phyloP scores from a whole-genome alignment of 208 protist genomes.

The Acanthamoeba lenticulata region DNA sequence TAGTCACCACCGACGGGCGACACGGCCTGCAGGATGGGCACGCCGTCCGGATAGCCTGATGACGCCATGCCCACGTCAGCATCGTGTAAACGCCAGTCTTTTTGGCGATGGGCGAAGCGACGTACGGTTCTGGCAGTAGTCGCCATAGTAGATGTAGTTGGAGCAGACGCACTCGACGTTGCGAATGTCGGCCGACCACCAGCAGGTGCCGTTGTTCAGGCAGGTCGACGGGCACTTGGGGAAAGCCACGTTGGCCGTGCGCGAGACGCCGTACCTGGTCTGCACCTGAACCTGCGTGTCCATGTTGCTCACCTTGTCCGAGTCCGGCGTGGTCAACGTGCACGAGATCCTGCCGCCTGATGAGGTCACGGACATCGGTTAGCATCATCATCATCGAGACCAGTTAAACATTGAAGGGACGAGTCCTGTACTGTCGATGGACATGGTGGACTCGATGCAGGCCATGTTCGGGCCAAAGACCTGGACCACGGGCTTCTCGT shows the following conservation, averaged over 20 bases:
- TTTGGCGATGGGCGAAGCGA: background rate
- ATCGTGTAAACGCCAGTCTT: background rate
- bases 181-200: background rate
- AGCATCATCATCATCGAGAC: no score
- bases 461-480: background rate
- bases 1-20: background rate
- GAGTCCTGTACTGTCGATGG: background rate
- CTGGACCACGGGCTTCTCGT: background rate
- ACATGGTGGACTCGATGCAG: background rate
- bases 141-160: background rate
- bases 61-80: background rate
- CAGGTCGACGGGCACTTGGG: background rate
- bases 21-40: background rate
- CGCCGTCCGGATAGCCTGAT: slow-evolving; percentile 3
- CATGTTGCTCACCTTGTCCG: background rate
- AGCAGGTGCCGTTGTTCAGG: background rate
- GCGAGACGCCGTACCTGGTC: background rate
- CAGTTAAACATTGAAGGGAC: no score
- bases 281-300: slow-evolving; percentile 9
- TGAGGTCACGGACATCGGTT: no score
- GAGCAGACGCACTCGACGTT: background rate
- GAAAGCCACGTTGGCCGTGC: background rate
- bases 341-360: background rate
- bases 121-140: background rate
- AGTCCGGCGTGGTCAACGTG: background rate